These are phyloP conservation scores for Plasmodium inui DNA, from an alignment of 169 alveolate species.

Conservation along the genomic window DNA sequence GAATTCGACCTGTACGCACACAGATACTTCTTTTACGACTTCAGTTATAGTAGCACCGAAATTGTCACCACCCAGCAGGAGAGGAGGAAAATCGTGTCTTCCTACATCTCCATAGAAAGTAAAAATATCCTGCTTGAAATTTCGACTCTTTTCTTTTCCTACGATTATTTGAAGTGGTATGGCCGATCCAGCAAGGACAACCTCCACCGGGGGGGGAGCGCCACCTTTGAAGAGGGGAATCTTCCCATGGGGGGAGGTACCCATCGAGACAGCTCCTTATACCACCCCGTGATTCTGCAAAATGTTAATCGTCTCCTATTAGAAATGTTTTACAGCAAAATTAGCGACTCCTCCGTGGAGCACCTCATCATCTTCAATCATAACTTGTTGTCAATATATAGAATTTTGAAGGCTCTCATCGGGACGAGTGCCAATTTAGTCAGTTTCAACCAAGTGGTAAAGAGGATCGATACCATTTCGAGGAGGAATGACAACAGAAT, in stretches of 20 bases:
- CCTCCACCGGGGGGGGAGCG: background rate
- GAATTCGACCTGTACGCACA: slow-evolving; percentile 9
- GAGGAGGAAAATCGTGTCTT: background rate
- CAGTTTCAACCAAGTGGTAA: slow-evolving; percentile 7
- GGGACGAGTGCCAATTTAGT: slow-evolving; percentile 38
- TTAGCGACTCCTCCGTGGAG: slow-evolving; percentile 8
- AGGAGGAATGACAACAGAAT: background rate
- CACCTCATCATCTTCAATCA: slow-evolving; percentile 33
- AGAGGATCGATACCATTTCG: background rate
- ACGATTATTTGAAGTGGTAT: slow-evolving; percentile 29
- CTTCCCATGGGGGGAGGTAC: too few relatives aligned
- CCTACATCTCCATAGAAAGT: slow-evolving; percentile 50
- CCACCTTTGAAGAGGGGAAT: too few relatives aligned
- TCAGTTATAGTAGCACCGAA: slow-evolving; percentile 23
- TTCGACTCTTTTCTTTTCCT: slow-evolving; percentile 27
- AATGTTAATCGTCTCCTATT: slow-evolving; percentile 26
- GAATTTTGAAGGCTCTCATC: slow-evolving; percentile 40
- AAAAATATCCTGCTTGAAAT: slow-evolving; percentile 37
- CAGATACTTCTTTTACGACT: slow-evolving; percentile 24
- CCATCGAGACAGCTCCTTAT: background rate
- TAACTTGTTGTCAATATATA: slow-evolving; percentile 36
- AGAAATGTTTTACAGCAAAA: slow-evolving; percentile 32
- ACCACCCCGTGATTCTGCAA: slow-evolving; percentile 32
- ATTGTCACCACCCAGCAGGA: slow-evolving; percentile 17
- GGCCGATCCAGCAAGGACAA: background rate